phyloP scores from a whole-genome alignment of 2,329 filamentous ascomycete genomes.

The Epichloe gansuensis region DNA sequence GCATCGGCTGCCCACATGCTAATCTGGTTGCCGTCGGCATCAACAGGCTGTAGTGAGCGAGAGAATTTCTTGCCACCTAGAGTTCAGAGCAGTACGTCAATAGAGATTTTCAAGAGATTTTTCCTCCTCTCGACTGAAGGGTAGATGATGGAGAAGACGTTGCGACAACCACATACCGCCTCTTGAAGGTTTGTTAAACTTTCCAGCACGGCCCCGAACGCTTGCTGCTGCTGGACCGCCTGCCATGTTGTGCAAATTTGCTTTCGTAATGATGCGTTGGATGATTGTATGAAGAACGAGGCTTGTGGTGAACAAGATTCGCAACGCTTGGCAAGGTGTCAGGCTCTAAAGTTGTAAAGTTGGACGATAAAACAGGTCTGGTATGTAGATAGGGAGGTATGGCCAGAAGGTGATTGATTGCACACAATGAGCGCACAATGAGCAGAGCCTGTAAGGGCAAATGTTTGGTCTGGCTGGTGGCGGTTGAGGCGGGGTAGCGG shows the following conservation, averaged over 20 bases:
- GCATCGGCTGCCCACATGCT: slow-evolving; percentile 71
- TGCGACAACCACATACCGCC: slow-evolving; percentile 52
- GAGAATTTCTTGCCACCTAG: slow-evolving; percentile 92
- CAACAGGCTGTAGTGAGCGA: slow-evolving; percentile 75
- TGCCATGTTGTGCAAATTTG: slow-evolving; percentile 28
- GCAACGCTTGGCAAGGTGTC: background rate
- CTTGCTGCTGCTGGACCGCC: slow-evolving; percentile 27
- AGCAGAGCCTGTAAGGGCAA: background rate
- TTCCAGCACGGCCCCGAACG: slow-evolving; percentile 73
- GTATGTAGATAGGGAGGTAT: background rate
- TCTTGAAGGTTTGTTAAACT: slow-evolving; percentile 86
- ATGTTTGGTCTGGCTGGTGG: background rate
- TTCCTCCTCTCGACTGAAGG: background rate
- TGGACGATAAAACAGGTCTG: background rate
- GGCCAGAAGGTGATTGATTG: background rate
- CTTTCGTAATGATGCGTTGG: background rate
- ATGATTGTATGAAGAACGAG: background rate
- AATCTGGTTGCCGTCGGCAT: slow-evolving; percentile 78
- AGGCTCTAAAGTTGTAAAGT: no score
- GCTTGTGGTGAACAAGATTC: background rate
- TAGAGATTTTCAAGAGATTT: background rate
- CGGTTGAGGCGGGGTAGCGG: slow-evolving; percentile 25
- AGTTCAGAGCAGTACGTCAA: background rate
- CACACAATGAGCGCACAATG: slow-evolving; percentile 3
- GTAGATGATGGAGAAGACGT: background rate